Evolutionary conservation across 1,284 basidiomycete species (phyloP).

Genomic region (Heterobasidion irregulare): DNA sequence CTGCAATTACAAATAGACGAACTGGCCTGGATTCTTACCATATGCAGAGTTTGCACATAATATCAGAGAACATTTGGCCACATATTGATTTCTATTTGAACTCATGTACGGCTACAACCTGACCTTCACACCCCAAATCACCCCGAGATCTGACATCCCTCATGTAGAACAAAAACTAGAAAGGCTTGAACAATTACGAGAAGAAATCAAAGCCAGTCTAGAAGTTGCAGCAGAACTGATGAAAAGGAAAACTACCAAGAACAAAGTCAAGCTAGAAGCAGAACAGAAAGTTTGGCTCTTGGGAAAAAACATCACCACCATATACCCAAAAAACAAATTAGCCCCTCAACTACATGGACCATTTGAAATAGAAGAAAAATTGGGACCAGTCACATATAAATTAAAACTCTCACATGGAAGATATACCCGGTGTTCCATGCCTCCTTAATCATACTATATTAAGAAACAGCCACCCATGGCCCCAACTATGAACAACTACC

Average conservation of each 20-base stretch:
- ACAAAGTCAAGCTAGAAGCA: no score
- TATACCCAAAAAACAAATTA: neutral
- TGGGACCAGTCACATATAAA: neutral
- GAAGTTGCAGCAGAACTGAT: no score
- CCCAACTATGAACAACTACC: neutral
- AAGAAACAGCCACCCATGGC: slow-evolving; percentile 3
- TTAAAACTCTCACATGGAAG: slow-evolving; percentile 7
- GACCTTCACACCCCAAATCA: no score
- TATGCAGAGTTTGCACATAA: slow-evolving; percentile 8
- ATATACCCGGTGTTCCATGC: slow-evolving; percentile 10
- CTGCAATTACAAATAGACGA: slow-evolving; percentile 3
- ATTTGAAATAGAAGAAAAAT: neutral
- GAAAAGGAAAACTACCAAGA: no score
- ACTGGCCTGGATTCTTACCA: slow-evolving; percentile 4
- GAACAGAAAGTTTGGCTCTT: no score
- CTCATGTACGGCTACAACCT: no score
- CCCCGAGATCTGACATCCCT: no score
- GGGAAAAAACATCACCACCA: neutral
- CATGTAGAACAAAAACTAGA: no score
- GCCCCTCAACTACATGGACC: neutral
- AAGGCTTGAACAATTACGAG: no score
- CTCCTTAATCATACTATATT: slow-evolving; percentile 3
- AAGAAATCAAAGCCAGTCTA: no score
- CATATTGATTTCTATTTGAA: no score
- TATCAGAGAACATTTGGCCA: neutral